Percentiles rank a stretch among this genome's conserved stretches.
phyloP scores from a whole-genome alignment of 179 eudicot species.

The Amaranthus tricolor region DNA sequence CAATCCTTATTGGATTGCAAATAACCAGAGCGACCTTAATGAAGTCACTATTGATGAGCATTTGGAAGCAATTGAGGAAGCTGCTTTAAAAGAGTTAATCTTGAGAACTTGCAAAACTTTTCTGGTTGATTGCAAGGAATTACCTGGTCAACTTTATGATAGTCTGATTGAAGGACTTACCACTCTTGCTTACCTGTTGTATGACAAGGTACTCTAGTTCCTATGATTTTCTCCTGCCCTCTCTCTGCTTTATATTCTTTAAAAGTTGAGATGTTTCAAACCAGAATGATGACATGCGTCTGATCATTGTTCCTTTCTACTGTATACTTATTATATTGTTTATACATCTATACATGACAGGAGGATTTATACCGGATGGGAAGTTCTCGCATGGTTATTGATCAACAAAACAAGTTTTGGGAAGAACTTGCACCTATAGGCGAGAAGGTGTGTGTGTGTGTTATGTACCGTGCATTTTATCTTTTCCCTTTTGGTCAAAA shows the following conservation, averaged over 20 bases:
- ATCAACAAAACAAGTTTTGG: neutral
- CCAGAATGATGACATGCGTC: neutral
- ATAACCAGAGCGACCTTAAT: neutral
- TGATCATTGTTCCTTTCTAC: neutral
- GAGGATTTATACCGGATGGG: neutral
- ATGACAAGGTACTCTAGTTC: neutral
- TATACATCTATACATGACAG: neutral
- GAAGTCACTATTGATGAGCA: slow-evolving; percentile 1
- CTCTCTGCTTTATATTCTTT: neutral
- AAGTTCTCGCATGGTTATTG: neutral
- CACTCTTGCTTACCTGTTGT: neutral
- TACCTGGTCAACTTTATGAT: neutral
- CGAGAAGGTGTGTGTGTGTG: neutral
- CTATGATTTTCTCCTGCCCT: neutral
- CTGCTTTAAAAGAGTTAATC: neutral
- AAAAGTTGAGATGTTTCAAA: neutral
- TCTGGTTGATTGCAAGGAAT: neutral
- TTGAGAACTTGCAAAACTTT: neutral
- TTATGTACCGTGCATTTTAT: neutral
- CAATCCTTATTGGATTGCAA: neutral
- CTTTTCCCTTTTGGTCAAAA: neutral
- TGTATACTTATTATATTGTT: neutral
- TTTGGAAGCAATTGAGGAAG: neutral
- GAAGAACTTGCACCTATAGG: neutral
- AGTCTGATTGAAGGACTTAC: neutral